Percentiles rank a stretch among this genome's conserved stretches.
Conservation (phyloP, 176 grass and related monocot species). For the Secale cereale region DNA sequence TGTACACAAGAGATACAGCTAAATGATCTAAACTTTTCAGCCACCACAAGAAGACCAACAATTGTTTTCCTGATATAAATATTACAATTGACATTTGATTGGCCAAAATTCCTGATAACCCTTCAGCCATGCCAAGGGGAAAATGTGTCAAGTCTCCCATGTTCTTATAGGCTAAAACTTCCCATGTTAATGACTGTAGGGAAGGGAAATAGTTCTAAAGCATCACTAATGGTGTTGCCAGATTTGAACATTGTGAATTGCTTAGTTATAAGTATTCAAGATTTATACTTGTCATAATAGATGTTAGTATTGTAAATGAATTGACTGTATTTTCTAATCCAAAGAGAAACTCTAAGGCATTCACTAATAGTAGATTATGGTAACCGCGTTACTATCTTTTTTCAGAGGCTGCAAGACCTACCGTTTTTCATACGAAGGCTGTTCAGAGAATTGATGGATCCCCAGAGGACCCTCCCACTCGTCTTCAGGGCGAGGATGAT, state of each 20-base stretch:
- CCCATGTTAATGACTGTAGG: background rate
- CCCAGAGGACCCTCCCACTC: conserved; percentile 76
- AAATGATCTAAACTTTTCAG: background rate
- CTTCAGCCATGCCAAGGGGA: background rate
- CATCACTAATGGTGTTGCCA: background rate
- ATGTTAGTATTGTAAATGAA: background rate
- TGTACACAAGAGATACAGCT: background rate
- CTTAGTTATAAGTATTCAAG: background rate
- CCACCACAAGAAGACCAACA: background rate
- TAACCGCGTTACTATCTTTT: background rate
- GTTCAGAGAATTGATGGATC: conserved; percentile 85
- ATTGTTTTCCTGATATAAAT: background rate
- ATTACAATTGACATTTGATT: background rate
- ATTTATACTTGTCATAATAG: background rate
- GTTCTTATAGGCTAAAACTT: background rate
- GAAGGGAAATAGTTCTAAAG: background rate
- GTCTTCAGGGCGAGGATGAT: conserved; percentile 82
- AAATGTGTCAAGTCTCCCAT: background rate
- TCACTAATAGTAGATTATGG: background rate
- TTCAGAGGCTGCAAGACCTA: conserved; percentile 86
- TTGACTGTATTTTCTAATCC: background rate
- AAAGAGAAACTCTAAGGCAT: background rate
- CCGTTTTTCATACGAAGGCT: conserved; percentile 84
- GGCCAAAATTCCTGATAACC: background rate
- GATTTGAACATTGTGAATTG: background rate